A percentile compares a stretch with the other conserved stretches of the same genome.
Evolutionary conservation across 306 rosid genomes (phyloP).

Genomic region (Senna tora): DNA sequence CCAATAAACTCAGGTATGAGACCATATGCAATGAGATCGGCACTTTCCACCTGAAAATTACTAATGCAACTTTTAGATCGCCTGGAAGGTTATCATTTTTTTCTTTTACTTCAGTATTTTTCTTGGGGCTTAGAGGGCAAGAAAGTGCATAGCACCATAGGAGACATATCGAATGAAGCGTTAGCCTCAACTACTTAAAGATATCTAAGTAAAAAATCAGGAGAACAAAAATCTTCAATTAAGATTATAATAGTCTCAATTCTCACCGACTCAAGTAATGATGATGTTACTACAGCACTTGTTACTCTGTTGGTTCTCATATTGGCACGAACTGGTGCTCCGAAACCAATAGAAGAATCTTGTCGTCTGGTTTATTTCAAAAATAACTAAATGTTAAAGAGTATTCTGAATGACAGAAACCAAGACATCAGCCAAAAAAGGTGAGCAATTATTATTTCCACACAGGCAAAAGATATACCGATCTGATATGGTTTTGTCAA

Average conservation of each 20-base stretch:
- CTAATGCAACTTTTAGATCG: conserved; percentile 35
- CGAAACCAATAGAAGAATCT: conserved; percentile 96
- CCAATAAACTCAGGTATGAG: conserved; percentile 99
- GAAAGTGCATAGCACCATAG: conserved; percentile 22
- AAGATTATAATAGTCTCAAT: conserved; percentile 30
- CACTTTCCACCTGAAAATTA: conserved; percentile 85
- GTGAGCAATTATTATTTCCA: conserved; percentile 8
- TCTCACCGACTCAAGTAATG: conserved; percentile 86
- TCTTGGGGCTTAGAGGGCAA: conserved; percentile 7
- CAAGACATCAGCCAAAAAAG: conserved; percentile 8
- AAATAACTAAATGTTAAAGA: conserved; percentile 11
- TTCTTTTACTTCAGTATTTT: neutral
- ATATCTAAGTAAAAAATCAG: conserved; percentile 3
- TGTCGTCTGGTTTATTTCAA: conserved; percentile 74
- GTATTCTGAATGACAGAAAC: neutral
- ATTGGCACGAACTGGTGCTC: conserved; percentile 95
- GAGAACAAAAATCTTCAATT: neutral
- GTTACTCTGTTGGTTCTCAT: conserved; percentile 77
- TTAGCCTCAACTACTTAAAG: neutral
- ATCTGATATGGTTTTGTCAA: conserved; percentile 96
- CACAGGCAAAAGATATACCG: conserved; percentile 53
- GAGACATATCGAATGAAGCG: conserved; percentile 10
- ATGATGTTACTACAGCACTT: conserved; percentile 72
- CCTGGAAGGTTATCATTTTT: conserved; percentile 25
- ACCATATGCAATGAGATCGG: conserved; percentile 94